Conservation (phyloP, 2,329 filamentous ascomycete species). For the Pyrenophora tritici-repentis region DNA sequence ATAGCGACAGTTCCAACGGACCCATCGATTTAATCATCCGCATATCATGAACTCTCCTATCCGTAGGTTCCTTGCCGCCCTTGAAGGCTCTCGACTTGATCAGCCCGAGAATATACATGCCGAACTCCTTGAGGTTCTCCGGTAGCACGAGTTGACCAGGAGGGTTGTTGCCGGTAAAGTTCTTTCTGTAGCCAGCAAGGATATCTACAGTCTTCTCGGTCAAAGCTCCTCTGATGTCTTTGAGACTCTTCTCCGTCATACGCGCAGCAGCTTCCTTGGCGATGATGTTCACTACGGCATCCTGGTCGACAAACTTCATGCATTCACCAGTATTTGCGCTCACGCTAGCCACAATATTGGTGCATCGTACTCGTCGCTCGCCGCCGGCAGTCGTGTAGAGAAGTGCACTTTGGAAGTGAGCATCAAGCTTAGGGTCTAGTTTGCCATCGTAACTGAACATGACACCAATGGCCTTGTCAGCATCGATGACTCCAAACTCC, state of each 20-base stretch:
- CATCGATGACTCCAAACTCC: slow-evolving; percentile 88
- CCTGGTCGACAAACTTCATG: slow-evolving; percentile 94
- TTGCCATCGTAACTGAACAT: slow-evolving; percentile 96
- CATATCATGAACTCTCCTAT: slow-evolving; percentile 89
- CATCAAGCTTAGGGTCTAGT: slow-evolving; percentile 93
- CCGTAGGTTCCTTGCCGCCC: slow-evolving; percentile 84
- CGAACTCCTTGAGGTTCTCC: slow-evolving; percentile 93
- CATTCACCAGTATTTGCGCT: slow-evolving; percentile 80
- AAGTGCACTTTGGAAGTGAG: slow-evolving; percentile 94
- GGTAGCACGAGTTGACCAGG: slow-evolving; percentile 93
- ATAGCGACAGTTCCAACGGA: slow-evolving; percentile 80
- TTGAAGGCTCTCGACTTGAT: slow-evolving; percentile 94
- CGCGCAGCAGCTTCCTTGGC: slow-evolving; percentile 94
- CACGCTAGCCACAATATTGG: slow-evolving; percentile 90
- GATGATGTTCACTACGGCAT: slow-evolving; percentile 84
- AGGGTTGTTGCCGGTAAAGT: slow-evolving; percentile 84
- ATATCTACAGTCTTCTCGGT: slow-evolving; percentile 94
- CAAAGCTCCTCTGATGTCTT: slow-evolving; percentile 81
- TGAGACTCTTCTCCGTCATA: slow-evolving; percentile 74
- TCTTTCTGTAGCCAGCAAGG: slow-evolving; percentile 87
- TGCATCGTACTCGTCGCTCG: slow-evolving; percentile 87
- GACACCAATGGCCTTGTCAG: slow-evolving; percentile 90
- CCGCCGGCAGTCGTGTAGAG: slow-evolving; percentile 92
- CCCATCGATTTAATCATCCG: slow-evolving; percentile 89
- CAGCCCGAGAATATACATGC: slow-evolving; percentile 92